Base-by-base conservation (phyloP, 108 stramenopile species). In the Nitzschia sp. region DNA sequence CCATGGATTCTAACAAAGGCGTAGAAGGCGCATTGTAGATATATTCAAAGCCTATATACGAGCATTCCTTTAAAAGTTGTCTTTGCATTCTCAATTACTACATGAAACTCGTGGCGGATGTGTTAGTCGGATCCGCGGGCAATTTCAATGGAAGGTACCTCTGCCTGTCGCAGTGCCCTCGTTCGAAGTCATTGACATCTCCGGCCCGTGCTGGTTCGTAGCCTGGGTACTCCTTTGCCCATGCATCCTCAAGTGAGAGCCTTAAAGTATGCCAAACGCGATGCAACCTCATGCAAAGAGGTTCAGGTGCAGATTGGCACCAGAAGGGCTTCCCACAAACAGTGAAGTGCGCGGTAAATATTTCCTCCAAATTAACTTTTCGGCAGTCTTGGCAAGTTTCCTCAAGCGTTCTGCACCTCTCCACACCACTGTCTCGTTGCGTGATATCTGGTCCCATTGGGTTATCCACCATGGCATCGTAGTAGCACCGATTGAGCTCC, bases 311-410 rank as follows among this genome's bases (percentile, higher is more conserved):
- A 42, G 6, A 9, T 6, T 6, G 38, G 58, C 94, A 95, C 17
- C 45, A 58, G 84, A 86, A 89, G 0, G 95, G 95, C 64, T 96
- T 96, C 55, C 74, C 75, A 70, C 95, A 96, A n/a, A 86, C 71
- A 17, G 95, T 95, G 58, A 91, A 92, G 74, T 96, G 95, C 9
- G 75, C 79, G 8, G 76, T 76, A 26, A 78, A 70, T 17, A 96
- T 75, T 36, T 82, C 76, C 3, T 54, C 62, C 15, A 86, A 15
- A 48, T 76, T 36, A 0, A 71, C 77, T 21, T 74, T 25, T 11
- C 82, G 79, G 66, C 94, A 95, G 64, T 95, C 89, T 47, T 92
- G 79, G 64, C 94, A 95, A 8, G 33, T 55, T 11, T 62, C 66
- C 27, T 80, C 70, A 2, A 77, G 60, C 54, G 88, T 85, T 0